These are phyloP conservation scores for Ailanthus altissimus DNA, from an alignment of 345 rosid species.

Conservation along the genomic window DNA sequence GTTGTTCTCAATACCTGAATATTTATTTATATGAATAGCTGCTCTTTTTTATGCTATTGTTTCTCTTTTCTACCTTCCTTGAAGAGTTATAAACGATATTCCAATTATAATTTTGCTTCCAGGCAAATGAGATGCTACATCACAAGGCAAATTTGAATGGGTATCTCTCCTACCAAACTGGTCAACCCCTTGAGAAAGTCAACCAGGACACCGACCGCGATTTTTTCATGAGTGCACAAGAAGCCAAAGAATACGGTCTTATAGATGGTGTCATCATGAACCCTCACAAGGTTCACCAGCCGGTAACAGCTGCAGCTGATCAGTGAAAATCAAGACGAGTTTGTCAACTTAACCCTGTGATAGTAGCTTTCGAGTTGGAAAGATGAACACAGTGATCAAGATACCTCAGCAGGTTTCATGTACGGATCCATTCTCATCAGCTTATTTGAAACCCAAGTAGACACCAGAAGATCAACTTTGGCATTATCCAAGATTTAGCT, in stretches of 20 bases:
- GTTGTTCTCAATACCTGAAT: background rate
- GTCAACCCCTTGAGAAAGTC: conserved; percentile 52
- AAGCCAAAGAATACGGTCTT: conserved; percentile 61
- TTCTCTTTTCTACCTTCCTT: background rate
- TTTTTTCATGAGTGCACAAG: conserved; percentile 66
- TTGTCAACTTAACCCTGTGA: background rate
- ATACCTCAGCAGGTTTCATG: background rate
- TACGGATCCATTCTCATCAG: background rate
- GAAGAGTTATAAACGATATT: background rate
- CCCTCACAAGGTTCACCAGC: conserved; percentile 50
- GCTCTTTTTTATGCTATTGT: background rate
- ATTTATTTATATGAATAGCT: background rate
- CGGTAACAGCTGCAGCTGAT: conserved; percentile 36
- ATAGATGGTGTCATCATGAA: conserved; percentile 57
- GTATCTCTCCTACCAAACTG: conserved; percentile 56
- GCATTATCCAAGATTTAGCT: background rate
- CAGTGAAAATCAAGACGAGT: conserved; percentile 6
- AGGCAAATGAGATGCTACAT: conserved; percentile 65
- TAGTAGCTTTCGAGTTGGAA: background rate
- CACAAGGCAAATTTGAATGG: conserved; percentile 56
- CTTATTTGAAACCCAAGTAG: background rate
- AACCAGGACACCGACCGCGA: conserved; percentile 60
- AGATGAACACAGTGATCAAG: background rate
- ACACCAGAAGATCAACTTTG: background rate
- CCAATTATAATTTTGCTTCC: conserved; percentile 8